phyloP scores from a whole-genome alignment of 345 rosid genomes.

The Balakata baccata region DNA sequence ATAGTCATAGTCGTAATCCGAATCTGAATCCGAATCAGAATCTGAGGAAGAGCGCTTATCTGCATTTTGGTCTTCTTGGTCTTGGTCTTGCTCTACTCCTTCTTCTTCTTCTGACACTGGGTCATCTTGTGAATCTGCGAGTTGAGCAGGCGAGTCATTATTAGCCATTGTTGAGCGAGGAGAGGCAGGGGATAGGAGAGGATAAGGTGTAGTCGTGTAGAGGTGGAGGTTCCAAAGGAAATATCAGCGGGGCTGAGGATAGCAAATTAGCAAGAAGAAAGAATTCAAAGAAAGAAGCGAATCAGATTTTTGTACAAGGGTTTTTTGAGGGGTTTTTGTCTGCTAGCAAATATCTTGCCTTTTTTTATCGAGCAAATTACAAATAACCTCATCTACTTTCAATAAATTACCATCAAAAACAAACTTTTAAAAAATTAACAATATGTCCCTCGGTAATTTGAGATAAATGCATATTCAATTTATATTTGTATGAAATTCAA shows the following conservation, averaged over 20 bases:
- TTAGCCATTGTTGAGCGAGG: conserved; percentile 37
- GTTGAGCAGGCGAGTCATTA: conserved; percentile 11
- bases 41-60: conserved; percentile 26
- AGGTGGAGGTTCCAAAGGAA: not conserved
- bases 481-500: too few relatives aligned
- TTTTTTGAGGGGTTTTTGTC: conserved; percentile 4
- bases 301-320: not conserved
- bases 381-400: too few relatives aligned
- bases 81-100: conserved; percentile 7
- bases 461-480: too few relatives aligned
- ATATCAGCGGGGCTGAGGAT: not conserved
- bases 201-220: not conserved
- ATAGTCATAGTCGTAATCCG: conserved; percentile 39
- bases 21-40: conserved; percentile 44
- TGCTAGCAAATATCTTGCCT: too few relatives aligned
- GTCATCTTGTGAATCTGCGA: conserved; percentile 4
- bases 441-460: too few relatives aligned
- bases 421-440: too few relatives aligned
- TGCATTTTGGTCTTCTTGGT: conserved; percentile 18
- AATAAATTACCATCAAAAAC: too few relatives aligned
- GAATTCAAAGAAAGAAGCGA: too few relatives aligned
- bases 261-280: too few relatives aligned
- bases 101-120: conserved; percentile 3
- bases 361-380: too few relatives aligned
- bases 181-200: not conserved